These are phyloP conservation scores for Schwanniomyces yamadae DNA, from an alignment of 805 yeast species.

Conservation along the genomic window DNA sequence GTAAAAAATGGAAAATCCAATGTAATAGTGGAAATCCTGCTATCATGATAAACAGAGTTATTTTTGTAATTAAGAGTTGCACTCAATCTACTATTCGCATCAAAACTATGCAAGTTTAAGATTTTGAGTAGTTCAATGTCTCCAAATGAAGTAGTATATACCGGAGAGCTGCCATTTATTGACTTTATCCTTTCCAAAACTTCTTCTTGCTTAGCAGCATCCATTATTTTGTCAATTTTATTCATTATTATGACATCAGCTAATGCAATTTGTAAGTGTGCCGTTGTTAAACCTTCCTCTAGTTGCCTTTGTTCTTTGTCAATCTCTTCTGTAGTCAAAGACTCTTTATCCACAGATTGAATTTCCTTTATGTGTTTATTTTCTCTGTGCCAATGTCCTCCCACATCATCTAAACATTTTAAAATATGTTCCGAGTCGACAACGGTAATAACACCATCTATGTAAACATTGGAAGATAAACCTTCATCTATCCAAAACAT, in stretches of 20 bases:
- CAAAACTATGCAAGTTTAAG: slow-evolving; percentile 80
- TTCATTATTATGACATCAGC: slow-evolving; percentile 84
- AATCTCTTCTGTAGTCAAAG: slow-evolving; percentile 27
- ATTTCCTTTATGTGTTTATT: slow-evolving; percentile 24
- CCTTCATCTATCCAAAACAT: slow-evolving; percentile 99
- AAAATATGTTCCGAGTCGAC: slow-evolving; percentile 71
- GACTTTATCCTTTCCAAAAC: slow-evolving; percentile 41
- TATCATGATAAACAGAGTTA: slow-evolving; percentile 33
- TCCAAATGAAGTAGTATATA: slow-evolving; percentile 71
- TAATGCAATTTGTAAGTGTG: slow-evolving; percentile 84
- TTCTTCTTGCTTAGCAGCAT: slow-evolving; percentile 21
- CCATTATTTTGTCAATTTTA: slow-evolving; percentile 58
- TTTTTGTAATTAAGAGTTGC: slow-evolving; percentile 13
- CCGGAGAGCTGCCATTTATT: slow-evolving; percentile 70
- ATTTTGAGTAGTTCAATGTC: slow-evolving; percentile 64
- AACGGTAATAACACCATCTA: slow-evolving; percentile 90
- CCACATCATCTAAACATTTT: slow-evolving; percentile 65
- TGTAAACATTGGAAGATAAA: slow-evolving; percentile 74
- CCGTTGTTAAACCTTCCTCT: slow-evolving; percentile 62
- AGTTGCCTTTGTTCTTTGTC: slow-evolving; percentile 30
- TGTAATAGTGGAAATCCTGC: slow-evolving; percentile 35
- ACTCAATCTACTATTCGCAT: slow-evolving; percentile 23
- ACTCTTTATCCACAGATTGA: slow-evolving; percentile 19
- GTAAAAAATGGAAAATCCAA: slow-evolving; percentile 46
- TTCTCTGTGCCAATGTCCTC: slow-evolving; percentile 65